phyloP scores from a whole-genome alignment of 768 basidiomycete genomes.

The Mycena leptocephala region DNA sequence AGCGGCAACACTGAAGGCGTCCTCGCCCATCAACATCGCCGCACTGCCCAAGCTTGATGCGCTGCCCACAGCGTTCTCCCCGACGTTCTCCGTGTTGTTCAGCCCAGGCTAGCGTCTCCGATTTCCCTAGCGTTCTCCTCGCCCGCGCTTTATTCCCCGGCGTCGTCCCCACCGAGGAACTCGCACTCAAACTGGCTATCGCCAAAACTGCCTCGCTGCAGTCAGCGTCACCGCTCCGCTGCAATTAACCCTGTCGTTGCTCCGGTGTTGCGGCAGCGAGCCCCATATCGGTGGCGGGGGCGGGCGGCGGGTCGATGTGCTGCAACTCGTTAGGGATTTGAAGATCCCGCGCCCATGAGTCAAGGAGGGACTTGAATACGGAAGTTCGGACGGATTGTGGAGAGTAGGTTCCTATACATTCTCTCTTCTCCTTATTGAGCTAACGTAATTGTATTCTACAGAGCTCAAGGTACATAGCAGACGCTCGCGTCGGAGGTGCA shows the following conservation, averaged over 20 bases:
- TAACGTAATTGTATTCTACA: conserved; percentile 51
- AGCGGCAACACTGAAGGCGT: conserved; percentile 28
- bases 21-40: conserved; percentile 31
- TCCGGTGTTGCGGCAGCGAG: conserved; percentile 26
- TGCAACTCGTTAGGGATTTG: conserved; percentile 81
- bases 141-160: conserved; percentile 26
- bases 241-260: conserved; percentile 31
- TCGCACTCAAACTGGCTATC: conserved; percentile 26
- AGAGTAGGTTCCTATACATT: conserved; percentile 82
- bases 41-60: conserved; percentile 6
- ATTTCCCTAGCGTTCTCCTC: conserved; percentile 35
- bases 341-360: conserved; percentile 82
- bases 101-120: conserved; percentile 47
- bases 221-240: conserved; percentile 54
- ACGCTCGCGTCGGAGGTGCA: conserved; percentile 71
- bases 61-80: conserved; percentile 53
- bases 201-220: conserved; percentile 48
- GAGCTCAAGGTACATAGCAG: conserved; percentile 76
- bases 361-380: conserved; percentile 87
- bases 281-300: conserved; percentile 33
- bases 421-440: background rate
- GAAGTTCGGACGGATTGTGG: conserved; percentile 89
- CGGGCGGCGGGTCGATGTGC: conserved; percentile 50
- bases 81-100: conserved; percentile 67
- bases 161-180: conserved; percentile 28